phyloP scores from a whole-genome alignment of 108 stramenopile genomes.

The Skeletonema tropicum region DNA sequence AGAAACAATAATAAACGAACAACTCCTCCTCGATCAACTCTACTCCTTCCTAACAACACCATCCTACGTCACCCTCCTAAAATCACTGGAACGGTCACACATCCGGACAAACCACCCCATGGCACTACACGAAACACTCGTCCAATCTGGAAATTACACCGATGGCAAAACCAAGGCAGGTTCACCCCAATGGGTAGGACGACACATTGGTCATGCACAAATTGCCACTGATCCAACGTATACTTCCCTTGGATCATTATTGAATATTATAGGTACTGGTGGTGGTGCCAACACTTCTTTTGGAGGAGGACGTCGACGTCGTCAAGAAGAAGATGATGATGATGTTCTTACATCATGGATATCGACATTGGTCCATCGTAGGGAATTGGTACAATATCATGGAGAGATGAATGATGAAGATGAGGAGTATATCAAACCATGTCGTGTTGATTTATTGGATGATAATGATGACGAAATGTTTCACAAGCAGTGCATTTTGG shows the following conservation, averaged over 20 bases:
- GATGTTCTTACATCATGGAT: background rate
- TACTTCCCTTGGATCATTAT: background rate
- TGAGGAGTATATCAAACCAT: background rate
- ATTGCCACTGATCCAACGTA: background rate
- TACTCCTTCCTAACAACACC: background rate
- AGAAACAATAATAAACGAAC: background rate
- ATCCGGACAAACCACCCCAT: background rate
- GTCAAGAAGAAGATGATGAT: too few relatives aligned
- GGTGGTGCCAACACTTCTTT: too few relatives aligned
- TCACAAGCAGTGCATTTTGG: background rate
- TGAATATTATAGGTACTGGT: background rate
- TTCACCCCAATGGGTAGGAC: background rate
- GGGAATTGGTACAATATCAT: background rate
- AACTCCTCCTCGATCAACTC: background rate
- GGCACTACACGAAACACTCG: background rate
- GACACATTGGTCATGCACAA: background rate
- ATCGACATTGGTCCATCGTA: background rate
- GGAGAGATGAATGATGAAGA: background rate
- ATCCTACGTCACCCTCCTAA: background rate
- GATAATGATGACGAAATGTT: background rate
- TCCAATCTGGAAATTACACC: background rate
- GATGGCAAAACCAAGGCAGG: background rate
- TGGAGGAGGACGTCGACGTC: background rate
- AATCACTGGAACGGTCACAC: background rate
- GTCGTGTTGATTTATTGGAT: conserved; percentile 5